Evolutionary conservation across 2,329 filamentous ascomycete genomes (phyloP).

Genomic region (Akanthomyces muscarius): DNA sequence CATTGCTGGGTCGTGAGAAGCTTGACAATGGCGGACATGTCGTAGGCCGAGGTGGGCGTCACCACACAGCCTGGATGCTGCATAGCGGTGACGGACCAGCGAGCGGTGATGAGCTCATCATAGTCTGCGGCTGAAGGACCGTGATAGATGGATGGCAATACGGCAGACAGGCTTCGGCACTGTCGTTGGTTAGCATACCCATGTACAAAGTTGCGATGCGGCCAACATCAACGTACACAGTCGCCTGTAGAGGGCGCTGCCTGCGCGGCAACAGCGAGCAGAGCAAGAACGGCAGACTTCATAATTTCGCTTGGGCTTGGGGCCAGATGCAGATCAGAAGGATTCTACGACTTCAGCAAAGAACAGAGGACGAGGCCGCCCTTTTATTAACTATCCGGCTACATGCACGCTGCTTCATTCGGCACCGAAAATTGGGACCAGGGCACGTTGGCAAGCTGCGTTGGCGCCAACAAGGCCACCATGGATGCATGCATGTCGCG

Average conservation of each 20-base stretch:
- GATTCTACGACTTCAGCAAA: neutral
- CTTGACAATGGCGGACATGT: constrained; percentile 16
- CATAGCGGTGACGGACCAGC: constrained; percentile 16
- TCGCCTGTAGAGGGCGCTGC: constrained; percentile 5
- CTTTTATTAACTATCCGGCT: constrained; percentile 4
- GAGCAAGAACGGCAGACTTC: constrained; percentile 5
- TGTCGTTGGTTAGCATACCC: constrained; percentile 7
- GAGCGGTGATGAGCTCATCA: constrained; percentile 1
- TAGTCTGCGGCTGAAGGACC: constrained; percentile 12
- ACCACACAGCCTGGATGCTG: constrained; percentile 17
- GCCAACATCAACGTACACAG: constrained; percentile 2
- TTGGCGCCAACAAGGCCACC: neutral
- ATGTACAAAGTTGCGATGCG: neutral
- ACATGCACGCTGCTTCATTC: constrained; percentile 5
- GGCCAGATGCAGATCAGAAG: neutral
- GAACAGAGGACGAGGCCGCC: neutral
- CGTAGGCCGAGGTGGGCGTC: neutral
- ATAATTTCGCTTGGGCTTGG: neutral
- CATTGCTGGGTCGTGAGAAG: constrained; percentile 16
- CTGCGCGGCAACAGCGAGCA: neutral
- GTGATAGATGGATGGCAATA: constrained; percentile 10
- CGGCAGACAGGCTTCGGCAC: constrained; percentile 1
- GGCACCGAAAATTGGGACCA: neutral
- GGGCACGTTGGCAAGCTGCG: neutral
- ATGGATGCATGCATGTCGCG: neutral